A percentile compares a stretch with the other conserved stretches of the same genome.
These are phyloP conservation scores for Trametes maxima DNA, from an alignment of 768 basidiomycete genomes.

Conservation along the genomic window DNA sequence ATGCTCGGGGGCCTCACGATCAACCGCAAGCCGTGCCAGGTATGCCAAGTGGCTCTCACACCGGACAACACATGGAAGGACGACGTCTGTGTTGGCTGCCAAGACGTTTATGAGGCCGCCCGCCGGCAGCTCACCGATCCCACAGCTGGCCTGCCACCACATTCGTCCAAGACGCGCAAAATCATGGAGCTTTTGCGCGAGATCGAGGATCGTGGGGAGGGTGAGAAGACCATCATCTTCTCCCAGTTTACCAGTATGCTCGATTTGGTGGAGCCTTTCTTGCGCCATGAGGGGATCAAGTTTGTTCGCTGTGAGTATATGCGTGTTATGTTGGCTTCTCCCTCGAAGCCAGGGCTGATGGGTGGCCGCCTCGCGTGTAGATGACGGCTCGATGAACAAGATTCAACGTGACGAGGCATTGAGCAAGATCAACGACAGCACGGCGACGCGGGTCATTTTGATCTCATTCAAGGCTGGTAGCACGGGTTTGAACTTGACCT, in stretches of 20 bases:
- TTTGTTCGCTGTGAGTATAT: slow-evolving; percentile 81
- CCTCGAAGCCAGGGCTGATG: background rate
- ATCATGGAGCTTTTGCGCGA: slow-evolving; percentile 70
- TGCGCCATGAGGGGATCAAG: slow-evolving; percentile 64
- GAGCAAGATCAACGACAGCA: slow-evolving; percentile 65
- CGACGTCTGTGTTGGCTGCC: slow-evolving; percentile 53
- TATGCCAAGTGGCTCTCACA: slow-evolving; percentile 58
- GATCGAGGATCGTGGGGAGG: slow-evolving; percentile 58
- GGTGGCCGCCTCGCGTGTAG: slow-evolving; percentile 42
- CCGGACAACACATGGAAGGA: slow-evolving; percentile 42
- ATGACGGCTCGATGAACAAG: slow-evolving; percentile 86
- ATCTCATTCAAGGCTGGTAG: slow-evolving; percentile 97
- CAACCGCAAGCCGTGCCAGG: slow-evolving; percentile 63
- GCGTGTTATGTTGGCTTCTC: background rate
- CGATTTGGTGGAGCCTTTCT: slow-evolving; percentile 83
- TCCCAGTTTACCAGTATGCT: slow-evolving; percentile 92
- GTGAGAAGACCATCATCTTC: slow-evolving; percentile 96
- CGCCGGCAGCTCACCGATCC: slow-evolving; percentile 39
- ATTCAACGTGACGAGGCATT: slow-evolving; percentile 77
- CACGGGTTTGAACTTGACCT: slow-evolving; percentile 87
- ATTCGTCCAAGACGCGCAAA: slow-evolving; percentile 88
- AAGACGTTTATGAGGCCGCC: slow-evolving; percentile 51
- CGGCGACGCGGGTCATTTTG: slow-evolving; percentile 71
- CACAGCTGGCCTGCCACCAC: slow-evolving; percentile 53
- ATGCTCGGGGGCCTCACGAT: slow-evolving; percentile 75